Evolutionary conservation across 352 stramenopile genomes (phyloP), one percentile per base, ranked within the genome.

Genomic region (Globisporangium camurandrum): DNA sequence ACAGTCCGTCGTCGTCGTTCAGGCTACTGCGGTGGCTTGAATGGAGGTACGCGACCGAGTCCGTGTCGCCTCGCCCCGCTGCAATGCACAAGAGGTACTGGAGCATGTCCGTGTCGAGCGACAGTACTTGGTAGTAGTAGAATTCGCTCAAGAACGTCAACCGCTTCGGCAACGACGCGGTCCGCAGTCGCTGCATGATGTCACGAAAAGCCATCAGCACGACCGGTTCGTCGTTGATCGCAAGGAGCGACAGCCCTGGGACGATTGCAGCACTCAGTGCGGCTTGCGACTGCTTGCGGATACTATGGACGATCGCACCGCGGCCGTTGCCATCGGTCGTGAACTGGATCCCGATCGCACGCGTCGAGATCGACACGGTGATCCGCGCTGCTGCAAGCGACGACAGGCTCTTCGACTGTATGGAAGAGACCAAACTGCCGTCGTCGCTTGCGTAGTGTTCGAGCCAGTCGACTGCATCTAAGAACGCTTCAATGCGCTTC

Each of bases 121-220:
- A 81, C 17, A 90, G 56, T 37, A 92, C 49, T 52, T 89, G 73
- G 51, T 94, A 90, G 61, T 93, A 90, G 52, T 85, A 90, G 56
- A 90, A 86, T 46, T 91, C 80, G 8, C 75, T 78, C 57, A 94
- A 67, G 47, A 94, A 94, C 6, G 76, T 88, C 22, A 94, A 57
- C 11, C 75, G 75, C 56, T 94, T 94, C 0, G 84, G 84, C 17
- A 94, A 55, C 7, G 67, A 36, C 5, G 84, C 84, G 9, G 70
- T 72, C 26, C 79, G 75, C 3, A 91, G 52, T 5, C 62, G 67
- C 12, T 72, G 64, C 33, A 80, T 74, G 14, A 93, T 77, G n/a
- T 92, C 83, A n/a, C 70, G 62, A 27, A 91, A 86, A 8, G 84
- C 59, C 75, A 88, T 88, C 0, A 80, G 53, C 22, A 91, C 71